Conservation (phyloP, 176 grass and related monocot genomes). For the Luzula sylvatica region DNA sequence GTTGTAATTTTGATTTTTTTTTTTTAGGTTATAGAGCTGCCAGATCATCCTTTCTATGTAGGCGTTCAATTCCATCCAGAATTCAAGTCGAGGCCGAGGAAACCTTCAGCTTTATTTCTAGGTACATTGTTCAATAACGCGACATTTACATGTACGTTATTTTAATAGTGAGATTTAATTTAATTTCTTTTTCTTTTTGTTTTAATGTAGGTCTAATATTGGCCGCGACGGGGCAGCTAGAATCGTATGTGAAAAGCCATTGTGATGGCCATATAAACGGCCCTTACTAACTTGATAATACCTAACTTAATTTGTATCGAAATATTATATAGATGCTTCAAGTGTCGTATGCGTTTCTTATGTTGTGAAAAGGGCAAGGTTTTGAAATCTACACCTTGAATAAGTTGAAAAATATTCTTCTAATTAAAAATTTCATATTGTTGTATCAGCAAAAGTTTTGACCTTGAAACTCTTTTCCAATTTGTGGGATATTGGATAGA, state of each 20-base stretch:
- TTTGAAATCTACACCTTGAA: too few relatives aligned
- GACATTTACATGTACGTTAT: not conserved
- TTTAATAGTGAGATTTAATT: not conserved
- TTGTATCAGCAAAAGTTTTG: too few relatives aligned
- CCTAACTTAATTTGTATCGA: too few relatives aligned
- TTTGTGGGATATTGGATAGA: too few relatives aligned
- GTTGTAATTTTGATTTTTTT: not conserved
- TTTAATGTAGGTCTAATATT: constrained; percentile 64
- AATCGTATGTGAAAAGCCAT: constrained; percentile 15
- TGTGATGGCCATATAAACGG: constrained; percentile 25
- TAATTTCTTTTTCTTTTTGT: not conserved
- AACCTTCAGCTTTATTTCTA: constrained; percentile 76
- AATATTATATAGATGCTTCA: too few relatives aligned
- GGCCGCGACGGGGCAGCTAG: constrained; percentile 60
- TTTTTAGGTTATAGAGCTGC: constrained; percentile 71
- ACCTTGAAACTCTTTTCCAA: too few relatives aligned
- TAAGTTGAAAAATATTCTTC: too few relatives aligned
- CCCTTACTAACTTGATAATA: constrained; percentile 26
- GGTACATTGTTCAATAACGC: constrained; percentile 25
- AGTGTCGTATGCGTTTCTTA: too few relatives aligned
- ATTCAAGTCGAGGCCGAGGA: constrained; percentile 86
- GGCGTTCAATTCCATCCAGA: constrained; percentile 96
- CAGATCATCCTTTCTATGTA: constrained; percentile 62
- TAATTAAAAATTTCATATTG: too few relatives aligned
- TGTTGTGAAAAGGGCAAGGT: too few relatives aligned